Evolutionary conservation across 345 rosid genomes (phyloP).

Genomic region (Dimocarpus longan): DNA sequence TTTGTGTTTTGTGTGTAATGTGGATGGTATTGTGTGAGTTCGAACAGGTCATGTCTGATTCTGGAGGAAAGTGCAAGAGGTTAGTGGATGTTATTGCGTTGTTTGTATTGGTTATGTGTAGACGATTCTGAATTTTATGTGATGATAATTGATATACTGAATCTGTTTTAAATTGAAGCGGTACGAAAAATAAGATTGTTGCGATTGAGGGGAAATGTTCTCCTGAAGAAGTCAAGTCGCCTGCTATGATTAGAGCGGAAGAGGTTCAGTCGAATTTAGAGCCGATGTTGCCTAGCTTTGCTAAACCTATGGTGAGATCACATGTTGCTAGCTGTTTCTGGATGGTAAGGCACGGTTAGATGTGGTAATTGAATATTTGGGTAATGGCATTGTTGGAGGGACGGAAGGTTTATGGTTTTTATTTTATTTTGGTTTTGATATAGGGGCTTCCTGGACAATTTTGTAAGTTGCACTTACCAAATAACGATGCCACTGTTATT

Average conservation of each 20-base stretch:
- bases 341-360: slow-evolving; percentile 49
- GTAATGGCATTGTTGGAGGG: slow-evolving; percentile 10
- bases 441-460: slow-evolving; percentile 86
- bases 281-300: slow-evolving; percentile 54
- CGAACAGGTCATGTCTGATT: slow-evolving; percentile 41
- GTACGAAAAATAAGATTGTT: slow-evolving; percentile 29
- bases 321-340: slow-evolving; percentile 72
- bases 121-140: slow-evolving; percentile 11
- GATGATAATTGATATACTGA: background rate
- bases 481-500: slow-evolving; percentile 45
- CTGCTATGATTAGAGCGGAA: slow-evolving; percentile 58
- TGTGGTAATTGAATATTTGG: background rate
- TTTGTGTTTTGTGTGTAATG: background rate
- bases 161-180: slow-evolving; percentile 34
- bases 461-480: slow-evolving; percentile 59
- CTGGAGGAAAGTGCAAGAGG: slow-evolving; percentile 47
- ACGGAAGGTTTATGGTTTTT: background rate
- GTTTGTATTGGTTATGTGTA: slow-evolving; percentile 3
- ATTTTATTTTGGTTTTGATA: slow-evolving; percentile 5
- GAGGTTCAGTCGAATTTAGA: slow-evolving; percentile 67
- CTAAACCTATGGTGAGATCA: slow-evolving; percentile 63
- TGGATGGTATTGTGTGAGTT: background rate
- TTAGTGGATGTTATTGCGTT: slow-evolving; percentile 22
- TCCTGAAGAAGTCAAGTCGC: slow-evolving; percentile 38
- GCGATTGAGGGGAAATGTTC: slow-evolving; percentile 21